Conservation (phyloP, 2,329 filamentous ascomycete species). For the Calonectria naviculata region DNA sequence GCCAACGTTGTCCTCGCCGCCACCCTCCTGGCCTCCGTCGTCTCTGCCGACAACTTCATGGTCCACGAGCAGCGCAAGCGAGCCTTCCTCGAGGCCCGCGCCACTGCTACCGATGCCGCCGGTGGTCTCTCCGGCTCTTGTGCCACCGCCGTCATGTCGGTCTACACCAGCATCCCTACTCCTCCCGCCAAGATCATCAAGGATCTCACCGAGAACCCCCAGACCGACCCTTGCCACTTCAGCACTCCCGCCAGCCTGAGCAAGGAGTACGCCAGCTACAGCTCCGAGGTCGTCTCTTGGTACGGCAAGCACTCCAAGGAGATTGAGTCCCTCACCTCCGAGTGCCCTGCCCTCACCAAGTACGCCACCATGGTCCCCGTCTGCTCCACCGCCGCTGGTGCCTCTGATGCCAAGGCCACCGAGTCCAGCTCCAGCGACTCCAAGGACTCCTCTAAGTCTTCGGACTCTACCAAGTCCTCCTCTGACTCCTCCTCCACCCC, state of each 20-base stretch:
- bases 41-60: conserved; percentile 41
- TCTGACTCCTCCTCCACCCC: neutral
- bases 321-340: conserved; percentile 36
- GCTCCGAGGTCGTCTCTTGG: conserved; percentile 44
- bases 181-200: conserved; percentile 43
- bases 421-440: neutral
- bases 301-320: conserved; percentile 40
- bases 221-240: conserved; percentile 47
- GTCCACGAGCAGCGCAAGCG: conserved; percentile 42
- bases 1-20: conserved; percentile 40
- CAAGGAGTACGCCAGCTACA: conserved; percentile 46
- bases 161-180: conserved; percentile 43
- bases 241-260: conserved; percentile 44
- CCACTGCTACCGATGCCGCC: conserved; percentile 5
- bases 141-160: conserved; percentile 39
- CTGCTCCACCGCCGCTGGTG: conserved; percentile 30
- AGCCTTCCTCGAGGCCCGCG: conserved; percentile 37
- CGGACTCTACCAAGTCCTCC: conserved; percentile 3
- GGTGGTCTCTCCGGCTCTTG: conserved; percentile 26
- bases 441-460: neutral
- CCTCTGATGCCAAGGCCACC: conserved; percentile 18
- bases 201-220: conserved; percentile 36
- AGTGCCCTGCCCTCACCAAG: conserved; percentile 40
- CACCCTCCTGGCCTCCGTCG: conserved; percentile 41
- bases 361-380: conserved; percentile 34